A percentile compares a stretch with the other conserved stretches of the same genome.
These are phyloP conservation scores for Diaporthe sp. DNA, from an alignment of 2,329 filamentous ascomycete genomes.

Conservation along the genomic window DNA sequence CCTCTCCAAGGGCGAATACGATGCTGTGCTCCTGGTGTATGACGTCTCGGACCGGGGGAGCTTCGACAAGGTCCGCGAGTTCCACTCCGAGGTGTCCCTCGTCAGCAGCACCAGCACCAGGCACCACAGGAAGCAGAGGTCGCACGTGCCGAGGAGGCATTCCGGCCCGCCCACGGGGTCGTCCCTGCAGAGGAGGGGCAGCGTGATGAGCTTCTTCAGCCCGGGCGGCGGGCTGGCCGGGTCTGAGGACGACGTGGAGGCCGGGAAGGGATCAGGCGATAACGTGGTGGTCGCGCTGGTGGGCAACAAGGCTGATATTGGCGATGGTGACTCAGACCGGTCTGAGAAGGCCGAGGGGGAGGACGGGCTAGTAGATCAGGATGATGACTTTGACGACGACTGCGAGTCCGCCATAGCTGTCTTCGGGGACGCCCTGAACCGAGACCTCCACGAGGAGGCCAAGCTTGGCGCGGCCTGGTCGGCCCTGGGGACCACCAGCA, in stretches of 20 bases:
- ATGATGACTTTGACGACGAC: constrained; percentile 5
- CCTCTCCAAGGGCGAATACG: constrained; percentile 46
- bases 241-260: background rate
- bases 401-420: constrained; percentile 17
- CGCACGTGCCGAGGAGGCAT: constrained; percentile 12
- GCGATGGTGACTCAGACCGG: constrained; percentile 31
- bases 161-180: background rate
- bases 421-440: background rate
- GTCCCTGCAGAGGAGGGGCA: background rate
- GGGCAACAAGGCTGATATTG: constrained; percentile 77
- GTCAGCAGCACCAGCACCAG: background rate
- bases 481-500: background rate
- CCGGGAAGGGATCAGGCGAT: constrained; percentile 31
- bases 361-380: background rate
- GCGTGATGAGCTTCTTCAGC: constrained; percentile 6
- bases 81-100: constrained; percentile 46
- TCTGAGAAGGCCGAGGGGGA: background rate
- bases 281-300: constrained; percentile 74
- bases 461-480: background rate
- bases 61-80: constrained; percentile 42
- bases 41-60: constrained; percentile 46
- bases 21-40: constrained; percentile 50
- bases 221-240: background rate
- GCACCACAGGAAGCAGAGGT: constrained; percentile 38
- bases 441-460: background rate